These are phyloP conservation scores for Arabidopsis lyrata DNA, from an alignment of 441 rosid species.

Conservation along the genomic window DNA sequence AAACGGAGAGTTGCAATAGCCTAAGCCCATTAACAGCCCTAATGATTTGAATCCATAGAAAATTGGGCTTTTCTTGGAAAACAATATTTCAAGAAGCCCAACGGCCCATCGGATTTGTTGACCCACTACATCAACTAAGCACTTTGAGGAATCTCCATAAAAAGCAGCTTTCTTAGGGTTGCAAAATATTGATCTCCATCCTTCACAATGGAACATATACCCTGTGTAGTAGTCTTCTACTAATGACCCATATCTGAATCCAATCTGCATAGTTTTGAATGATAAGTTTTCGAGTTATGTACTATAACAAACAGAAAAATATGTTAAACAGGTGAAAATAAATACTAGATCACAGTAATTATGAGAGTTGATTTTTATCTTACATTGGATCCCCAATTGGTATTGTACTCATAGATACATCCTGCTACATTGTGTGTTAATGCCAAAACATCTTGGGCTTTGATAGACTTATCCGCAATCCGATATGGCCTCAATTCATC, in stretches of 20 bases:
- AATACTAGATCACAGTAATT: neutral
- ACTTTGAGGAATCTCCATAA: conserved; percentile 58
- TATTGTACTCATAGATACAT: conserved; percentile 57
- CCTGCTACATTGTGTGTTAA: conserved; percentile 60
- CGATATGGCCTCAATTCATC: conserved; percentile 47
- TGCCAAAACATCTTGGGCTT: conserved; percentile 43
- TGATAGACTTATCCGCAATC: conserved; percentile 43
- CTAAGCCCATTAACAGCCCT: conserved; percentile 55
- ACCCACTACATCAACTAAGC: conserved; percentile 52
- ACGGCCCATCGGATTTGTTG: conserved; percentile 71
- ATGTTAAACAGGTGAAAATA: no score
- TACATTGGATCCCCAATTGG: conserved; percentile 76
- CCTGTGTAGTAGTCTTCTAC: conserved; percentile 81
- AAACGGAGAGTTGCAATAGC: conserved; percentile 50
- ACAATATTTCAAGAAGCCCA: conserved; percentile 61
- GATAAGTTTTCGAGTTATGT: neutral
- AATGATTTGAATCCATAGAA: conserved; percentile 50
- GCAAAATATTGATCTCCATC: conserved; percentile 72
- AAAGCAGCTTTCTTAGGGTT: conserved; percentile 66
- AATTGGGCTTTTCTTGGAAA: conserved; percentile 53
- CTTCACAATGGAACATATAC: conserved; percentile 61
- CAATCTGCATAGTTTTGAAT: conserved; percentile 53
- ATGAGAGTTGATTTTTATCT: neutral
- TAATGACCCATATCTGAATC: conserved; percentile 74
- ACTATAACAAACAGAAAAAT: no score